Evolutionary conservation across 2,329 filamentous ascomycete species (phyloP).

Genomic region (Nothophaeocryptopus gaeumannii): DNA sequence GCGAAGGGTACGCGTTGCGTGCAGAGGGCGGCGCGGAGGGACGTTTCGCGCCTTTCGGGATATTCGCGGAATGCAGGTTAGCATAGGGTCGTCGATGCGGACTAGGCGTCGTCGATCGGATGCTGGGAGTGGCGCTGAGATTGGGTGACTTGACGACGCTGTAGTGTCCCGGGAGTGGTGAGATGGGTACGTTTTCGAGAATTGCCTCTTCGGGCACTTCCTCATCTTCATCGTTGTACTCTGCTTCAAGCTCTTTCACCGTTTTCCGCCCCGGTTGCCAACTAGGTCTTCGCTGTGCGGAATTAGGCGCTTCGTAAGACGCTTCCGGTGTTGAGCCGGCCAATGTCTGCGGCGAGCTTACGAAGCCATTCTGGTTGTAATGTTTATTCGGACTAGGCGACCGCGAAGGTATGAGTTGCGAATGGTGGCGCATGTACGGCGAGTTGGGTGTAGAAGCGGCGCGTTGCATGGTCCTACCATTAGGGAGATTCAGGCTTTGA

Average conservation of each 20-base stretch:
- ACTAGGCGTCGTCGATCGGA: conserved; percentile 34
- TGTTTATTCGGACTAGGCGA: conserved; percentile 34
- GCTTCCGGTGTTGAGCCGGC: conserved; percentile 24
- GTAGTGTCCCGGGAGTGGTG: conserved; percentile 50
- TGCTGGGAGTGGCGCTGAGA: conserved; percentile 3
- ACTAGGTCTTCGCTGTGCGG: conserved; percentile 39
- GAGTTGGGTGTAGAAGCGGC: conserved; percentile 40
- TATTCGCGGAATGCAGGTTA: conserved; percentile 35
- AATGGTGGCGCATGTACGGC: conserved; percentile 23
- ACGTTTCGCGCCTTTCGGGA: conserved; percentile 36
- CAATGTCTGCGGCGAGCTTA: conserved; percentile 19
- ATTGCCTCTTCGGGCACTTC: conserved; percentile 74
- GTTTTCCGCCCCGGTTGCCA: conserved; percentile 73
- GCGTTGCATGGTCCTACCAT: conserved; percentile 37
- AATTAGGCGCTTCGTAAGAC: conserved; percentile 19
- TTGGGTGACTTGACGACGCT: conserved; percentile 27
- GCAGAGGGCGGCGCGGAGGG: conserved; percentile 29
- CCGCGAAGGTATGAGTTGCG: conserved; percentile 26
- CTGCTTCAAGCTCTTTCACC: conserved; percentile 67
- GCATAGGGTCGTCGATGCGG: conserved; percentile 33
- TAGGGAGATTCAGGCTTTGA: conserved; percentile 39
- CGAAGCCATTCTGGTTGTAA: conserved; percentile 22
- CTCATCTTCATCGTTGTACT: conserved; percentile 76
- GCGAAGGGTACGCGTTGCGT: conserved; percentile 24
- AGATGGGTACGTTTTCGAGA: conserved; percentile 79